Conservation (phyloP, 352 stramenopile species). For the Globisporangium radiosum region DNA sequence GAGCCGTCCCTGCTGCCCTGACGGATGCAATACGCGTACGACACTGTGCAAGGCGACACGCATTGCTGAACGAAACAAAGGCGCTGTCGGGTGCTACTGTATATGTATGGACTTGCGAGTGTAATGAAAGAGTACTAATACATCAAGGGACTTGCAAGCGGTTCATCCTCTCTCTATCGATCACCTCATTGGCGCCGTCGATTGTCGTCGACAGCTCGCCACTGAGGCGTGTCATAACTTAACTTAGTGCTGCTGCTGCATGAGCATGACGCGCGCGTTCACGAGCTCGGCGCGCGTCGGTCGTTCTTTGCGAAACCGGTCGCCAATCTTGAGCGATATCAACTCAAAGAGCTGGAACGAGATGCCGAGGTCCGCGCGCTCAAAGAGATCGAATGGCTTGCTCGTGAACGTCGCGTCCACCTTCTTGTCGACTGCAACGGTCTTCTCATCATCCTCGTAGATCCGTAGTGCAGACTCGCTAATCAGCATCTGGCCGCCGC, state of each 20-base stretch:
- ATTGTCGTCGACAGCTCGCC: too few relatives aligned
- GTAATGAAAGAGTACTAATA: too few relatives aligned
- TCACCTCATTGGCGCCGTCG: too few relatives aligned
- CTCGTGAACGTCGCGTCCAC: slow-evolving; percentile 17
- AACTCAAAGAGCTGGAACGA: slow-evolving; percentile 36
- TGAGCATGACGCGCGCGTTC: slow-evolving; percentile 13
- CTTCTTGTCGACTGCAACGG: slow-evolving; percentile 12
- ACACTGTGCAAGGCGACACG: too few relatives aligned
- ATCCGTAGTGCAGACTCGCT: slow-evolving; percentile 38
- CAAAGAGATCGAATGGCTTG: slow-evolving; percentile 21
- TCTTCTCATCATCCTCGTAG: slow-evolving; percentile 34
- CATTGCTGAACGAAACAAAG: too few relatives aligned
- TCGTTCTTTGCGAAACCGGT: slow-evolving; percentile 26
- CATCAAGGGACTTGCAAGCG: too few relatives aligned
- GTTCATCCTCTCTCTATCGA: too few relatives aligned
- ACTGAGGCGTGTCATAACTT: not conserved
- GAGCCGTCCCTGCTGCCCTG: too few relatives aligned
- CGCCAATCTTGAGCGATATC: slow-evolving; percentile 27
- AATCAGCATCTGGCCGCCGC: slow-evolving; percentile 65
- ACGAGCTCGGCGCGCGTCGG: slow-evolving; percentile 13
- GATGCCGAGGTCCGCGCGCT: slow-evolving; percentile 31
- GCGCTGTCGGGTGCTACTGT: too few relatives aligned
- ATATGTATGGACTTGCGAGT: too few relatives aligned
- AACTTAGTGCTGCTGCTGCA: slow-evolving; percentile 12
- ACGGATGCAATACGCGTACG: too few relatives aligned